These are phyloP conservation scores for Cadophora sp. DNA, from an alignment of 2,329 filamentous ascomycete species.

Conservation along the genomic window DNA sequence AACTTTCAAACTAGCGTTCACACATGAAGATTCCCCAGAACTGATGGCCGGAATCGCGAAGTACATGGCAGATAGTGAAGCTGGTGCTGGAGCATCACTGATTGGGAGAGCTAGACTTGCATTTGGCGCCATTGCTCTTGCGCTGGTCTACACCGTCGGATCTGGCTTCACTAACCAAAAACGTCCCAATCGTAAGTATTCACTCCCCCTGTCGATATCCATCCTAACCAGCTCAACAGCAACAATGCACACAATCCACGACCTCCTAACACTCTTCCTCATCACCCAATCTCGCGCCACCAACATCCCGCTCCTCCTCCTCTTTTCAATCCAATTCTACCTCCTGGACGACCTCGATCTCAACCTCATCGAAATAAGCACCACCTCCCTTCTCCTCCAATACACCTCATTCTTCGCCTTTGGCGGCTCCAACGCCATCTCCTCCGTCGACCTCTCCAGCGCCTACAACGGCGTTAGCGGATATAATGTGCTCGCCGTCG, in stretches of 20 bases:
- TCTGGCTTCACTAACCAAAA: constrained; percentile 46
- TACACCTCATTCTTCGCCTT: constrained; percentile 87
- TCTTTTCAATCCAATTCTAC: constrained; percentile 71
- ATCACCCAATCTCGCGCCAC: constrained; percentile 85
- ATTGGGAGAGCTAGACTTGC: constrained; percentile 50
- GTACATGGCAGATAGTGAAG: constrained; percentile 36
- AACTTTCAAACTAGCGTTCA: constrained; percentile 90
- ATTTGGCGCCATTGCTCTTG: constrained; percentile 52
- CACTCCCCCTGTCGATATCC: not conserved
- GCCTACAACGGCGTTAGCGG: constrained; percentile 90
- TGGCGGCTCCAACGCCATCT: constrained; percentile 93
- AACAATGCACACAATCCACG: constrained; percentile 59
- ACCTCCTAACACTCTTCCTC: constrained; percentile 78
- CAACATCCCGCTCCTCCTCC: constrained; percentile 84
- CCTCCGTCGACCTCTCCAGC: constrained; percentile 91
- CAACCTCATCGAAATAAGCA: constrained; percentile 64
- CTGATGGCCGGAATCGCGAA: constrained; percentile 59
- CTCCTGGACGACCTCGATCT: constrained; percentile 56
- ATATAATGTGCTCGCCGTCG: constrained; percentile 84
- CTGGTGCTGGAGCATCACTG: constrained; percentile 35
- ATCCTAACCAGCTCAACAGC: constrained; percentile 30
- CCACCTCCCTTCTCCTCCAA: constrained; percentile 77
- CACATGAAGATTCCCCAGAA: constrained; percentile 86
- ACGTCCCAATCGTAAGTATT: constrained; percentile 35
- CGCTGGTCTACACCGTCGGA: constrained; percentile 50